Evolutionary conservation across 345 rosid genomes (phyloP).

Genomic region (Aegle marmelos): DNA sequence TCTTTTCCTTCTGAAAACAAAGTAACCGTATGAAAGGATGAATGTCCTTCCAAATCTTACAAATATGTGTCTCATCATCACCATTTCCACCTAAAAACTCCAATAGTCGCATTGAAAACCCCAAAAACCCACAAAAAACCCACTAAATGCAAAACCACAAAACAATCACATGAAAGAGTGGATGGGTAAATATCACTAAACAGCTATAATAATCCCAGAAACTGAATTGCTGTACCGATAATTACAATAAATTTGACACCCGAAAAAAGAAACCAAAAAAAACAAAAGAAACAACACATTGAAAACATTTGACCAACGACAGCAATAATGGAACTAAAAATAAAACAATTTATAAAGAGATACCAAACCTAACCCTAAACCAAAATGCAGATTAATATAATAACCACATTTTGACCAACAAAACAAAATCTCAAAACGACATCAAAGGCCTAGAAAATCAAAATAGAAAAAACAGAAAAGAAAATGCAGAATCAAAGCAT

Average conservation of each 20-base stretch:
- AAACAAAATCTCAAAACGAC: background rate
- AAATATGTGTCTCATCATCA: background rate
- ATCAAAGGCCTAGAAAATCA: background rate
- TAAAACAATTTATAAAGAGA: background rate
- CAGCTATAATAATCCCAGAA: background rate
- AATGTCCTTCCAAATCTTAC: background rate
- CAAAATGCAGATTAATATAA: background rate
- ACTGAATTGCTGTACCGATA: background rate
- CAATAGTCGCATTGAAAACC: background rate
- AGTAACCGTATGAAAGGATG: background rate
- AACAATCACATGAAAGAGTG: background rate
- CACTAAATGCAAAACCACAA: background rate
- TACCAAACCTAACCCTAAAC: background rate
- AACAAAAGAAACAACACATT: background rate
- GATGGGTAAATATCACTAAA: background rate
- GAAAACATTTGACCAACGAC: background rate
- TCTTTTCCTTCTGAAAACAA: background rate
- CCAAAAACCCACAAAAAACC: background rate
- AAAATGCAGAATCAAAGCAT: background rate
- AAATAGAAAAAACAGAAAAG: background rate
- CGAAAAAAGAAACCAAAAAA: too few relatives aligned
- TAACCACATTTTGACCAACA: background rate
- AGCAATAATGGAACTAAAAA: background rate
- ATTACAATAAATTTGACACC: background rate
- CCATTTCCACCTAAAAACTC: background rate